A percentile compares a stretch with the other conserved stretches of the same genome.
Conservation (phyloP, 2,329 filamentous ascomycete species). For the Pleoardoris graminearum region DNA sequence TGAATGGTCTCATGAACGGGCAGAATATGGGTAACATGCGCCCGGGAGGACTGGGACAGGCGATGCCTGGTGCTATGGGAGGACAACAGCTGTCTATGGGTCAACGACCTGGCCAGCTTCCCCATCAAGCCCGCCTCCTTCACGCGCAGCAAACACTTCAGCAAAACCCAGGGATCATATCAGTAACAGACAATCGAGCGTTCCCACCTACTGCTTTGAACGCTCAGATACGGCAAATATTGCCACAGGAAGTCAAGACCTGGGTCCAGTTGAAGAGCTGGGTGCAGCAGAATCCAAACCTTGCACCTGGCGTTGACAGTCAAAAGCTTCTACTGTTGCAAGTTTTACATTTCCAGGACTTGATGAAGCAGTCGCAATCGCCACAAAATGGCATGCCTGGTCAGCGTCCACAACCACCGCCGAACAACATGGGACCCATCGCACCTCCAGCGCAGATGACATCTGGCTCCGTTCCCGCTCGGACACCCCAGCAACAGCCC, state of each 20-base stretch:
- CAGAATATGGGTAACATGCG: conserved; percentile 28
- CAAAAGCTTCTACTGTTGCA: conserved; percentile 43
- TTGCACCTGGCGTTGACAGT: conserved; percentile 30
- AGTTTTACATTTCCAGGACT: conserved; percentile 50
- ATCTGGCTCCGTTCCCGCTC: conserved; percentile 29
- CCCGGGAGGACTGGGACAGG: conserved; percentile 37
- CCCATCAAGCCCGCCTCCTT: conserved; percentile 31
- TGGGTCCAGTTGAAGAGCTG: conserved; percentile 63
- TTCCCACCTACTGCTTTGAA: conserved; percentile 38
- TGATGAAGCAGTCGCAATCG: conserved; percentile 36
- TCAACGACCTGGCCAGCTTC: conserved; percentile 29
- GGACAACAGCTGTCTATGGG: conserved; percentile 30
- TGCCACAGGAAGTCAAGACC: conserved; percentile 57
- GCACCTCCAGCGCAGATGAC: conserved; percentile 49
- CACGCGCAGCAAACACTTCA: conserved; percentile 33
- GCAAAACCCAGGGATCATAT: conserved; percentile 40
- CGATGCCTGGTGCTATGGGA: conserved; percentile 24
- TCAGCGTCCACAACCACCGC: conserved; percentile 25
- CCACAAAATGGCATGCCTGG: conserved; percentile 25
- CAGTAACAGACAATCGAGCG: conserved; percentile 33
- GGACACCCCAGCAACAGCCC: conserved; percentile 33
- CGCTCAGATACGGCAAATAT: conserved; percentile 23
- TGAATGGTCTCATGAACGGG: conserved; percentile 33
- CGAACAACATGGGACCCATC: conserved; percentile 23
- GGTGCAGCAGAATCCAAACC: conserved; percentile 50